These are phyloP conservation scores for Penicillium sp. DNA, from an alignment of 2,329 filamentous ascomycete genomes.

Conservation along the genomic window DNA sequence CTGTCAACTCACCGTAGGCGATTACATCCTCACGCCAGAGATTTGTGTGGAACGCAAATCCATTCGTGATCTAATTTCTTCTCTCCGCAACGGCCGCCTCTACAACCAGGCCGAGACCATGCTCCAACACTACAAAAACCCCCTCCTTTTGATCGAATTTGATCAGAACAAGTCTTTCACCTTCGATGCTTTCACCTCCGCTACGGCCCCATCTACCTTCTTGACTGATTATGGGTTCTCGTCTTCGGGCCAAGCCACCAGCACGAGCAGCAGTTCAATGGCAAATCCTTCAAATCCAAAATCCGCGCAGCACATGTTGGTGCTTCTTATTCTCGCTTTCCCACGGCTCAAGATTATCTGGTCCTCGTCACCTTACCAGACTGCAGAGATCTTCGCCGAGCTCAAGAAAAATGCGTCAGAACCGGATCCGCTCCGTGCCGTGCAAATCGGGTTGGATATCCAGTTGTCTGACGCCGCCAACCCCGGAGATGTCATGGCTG, in stretches of 20 bases:
- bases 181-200: slow-evolving; percentile 63
- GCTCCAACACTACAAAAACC: slow-evolving; percentile 85
- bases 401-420: slow-evolving; percentile 87
- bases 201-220: slow-evolving; percentile 41
- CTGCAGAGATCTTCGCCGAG: slow-evolving; percentile 92
- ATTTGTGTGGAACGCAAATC: slow-evolving; percentile 96
- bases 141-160: slow-evolving; percentile 95
- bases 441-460: slow-evolving; percentile 73
- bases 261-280: slow-evolving; percentile 59
- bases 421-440: slow-evolving; percentile 84
- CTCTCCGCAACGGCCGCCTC: slow-evolving; percentile 85
- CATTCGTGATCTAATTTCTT: slow-evolving; percentile 84
- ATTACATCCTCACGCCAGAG: slow-evolving; percentile 87
- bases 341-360: slow-evolving; percentile 88
- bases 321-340: slow-evolving; percentile 88
- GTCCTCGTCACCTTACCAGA: slow-evolving; percentile 91
- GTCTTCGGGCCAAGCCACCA: slow-evolving; percentile 41
- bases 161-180: slow-evolving; percentile 97
- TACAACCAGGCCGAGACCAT: slow-evolving; percentile 92
- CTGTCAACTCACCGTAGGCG: slow-evolving; percentile 92
- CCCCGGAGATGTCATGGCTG: slow-evolving; percentile 55
- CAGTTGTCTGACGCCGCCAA: slow-evolving; percentile 36
- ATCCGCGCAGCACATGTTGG: slow-evolving; percentile 87
- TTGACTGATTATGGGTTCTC: slow-evolving; percentile 55
- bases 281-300: slow-evolving; percentile 63